Evolutionary conservation across 2,329 filamentous ascomycete species (phyloP), one percentile per base, ranked within the genome.

Genomic region (Fusarium sp.): DNA sequence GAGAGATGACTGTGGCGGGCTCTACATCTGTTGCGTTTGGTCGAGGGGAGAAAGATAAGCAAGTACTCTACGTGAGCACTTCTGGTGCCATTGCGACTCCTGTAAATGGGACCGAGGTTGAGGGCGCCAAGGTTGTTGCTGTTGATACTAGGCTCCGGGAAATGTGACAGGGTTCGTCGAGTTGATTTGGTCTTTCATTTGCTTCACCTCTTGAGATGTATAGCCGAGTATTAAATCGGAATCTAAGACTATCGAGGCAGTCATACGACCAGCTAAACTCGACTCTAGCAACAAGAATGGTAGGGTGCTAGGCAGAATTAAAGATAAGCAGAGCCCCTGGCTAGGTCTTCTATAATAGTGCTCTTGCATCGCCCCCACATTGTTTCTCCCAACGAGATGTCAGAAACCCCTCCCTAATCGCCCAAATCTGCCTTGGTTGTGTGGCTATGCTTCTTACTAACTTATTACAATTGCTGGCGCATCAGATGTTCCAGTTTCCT

Each of bases 1-100:
- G 44, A 8, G 40, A 65, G 3, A 33, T 77, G 65, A 75, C 73
- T 1, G 73, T 78, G 14, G 73, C 76, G 4, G 76, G 76, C n/a
- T 71, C 64, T 6, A 76, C 75, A 22, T 58, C 73, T 24, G 53
- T 71, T 4, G 67, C 66, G 8, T 74, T 78, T 22, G 74, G 74
- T 1, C 64, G 62, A 5, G 64, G 64, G 10, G 62, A 55, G 20
- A 22, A 40, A 10, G 72, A 66, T 9, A 70, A 66, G 27, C 24
- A 66, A 9, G 56, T 44, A 0, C 42, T 75, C 6, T 77, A 75
- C 46, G 74, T 75, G 0, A 38, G 44, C 0, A 78, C 74, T 0
- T 56, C 58, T 3, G 75, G 75, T 4, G 75, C 64, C 0, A 51
- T 77, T 17, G 62, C 38, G 2, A 65, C 58, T 17, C 75, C 75